These are phyloP conservation scores for Arthroderma sp. DNA, from an alignment of 2,329 filamentous ascomycete genomes.

Conservation along the genomic window DNA sequence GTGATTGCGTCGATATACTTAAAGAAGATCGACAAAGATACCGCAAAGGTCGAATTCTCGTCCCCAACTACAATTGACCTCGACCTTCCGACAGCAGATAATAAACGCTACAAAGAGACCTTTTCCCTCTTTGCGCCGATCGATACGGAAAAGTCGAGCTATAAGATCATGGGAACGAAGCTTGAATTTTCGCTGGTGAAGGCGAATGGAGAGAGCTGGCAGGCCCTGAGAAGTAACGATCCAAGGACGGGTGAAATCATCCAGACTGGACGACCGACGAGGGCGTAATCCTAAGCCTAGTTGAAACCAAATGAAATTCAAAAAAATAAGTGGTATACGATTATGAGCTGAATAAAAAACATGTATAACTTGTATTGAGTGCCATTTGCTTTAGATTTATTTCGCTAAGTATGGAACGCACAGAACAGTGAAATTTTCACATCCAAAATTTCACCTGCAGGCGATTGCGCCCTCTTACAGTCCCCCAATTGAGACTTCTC, in stretches of 20 bases:
- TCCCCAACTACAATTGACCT: conserved; percentile 51
- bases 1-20: conserved; percentile 90
- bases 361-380: background rate
- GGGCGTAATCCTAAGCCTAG: conserved; percentile 24
- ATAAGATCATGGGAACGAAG: conserved; percentile 79
- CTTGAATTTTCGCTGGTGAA: conserved; percentile 65
- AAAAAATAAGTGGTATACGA: background rate
- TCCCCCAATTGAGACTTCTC: background rate
- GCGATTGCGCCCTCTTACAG: background rate
- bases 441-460: background rate
- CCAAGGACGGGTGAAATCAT: conserved; percentile 65
- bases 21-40: conserved; percentile 87
- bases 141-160: conserved; percentile 60
- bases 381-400: background rate
- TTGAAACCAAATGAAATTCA: background rate
- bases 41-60: conserved; percentile 59
- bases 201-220: conserved; percentile 69
- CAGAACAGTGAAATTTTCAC: background rate
- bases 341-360: background rate
- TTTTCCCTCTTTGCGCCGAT: conserved; percentile 69
- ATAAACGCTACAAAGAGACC: conserved; percentile 64
- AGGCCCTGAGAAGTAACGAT: conserved; percentile 71
- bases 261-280: conserved; percentile 71
- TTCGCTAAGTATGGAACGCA: background rate
- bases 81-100: conserved; percentile 74